Evolutionary conservation across 345 rosid species (phyloP).

Genomic region (Schrenkiella parvula): DNA sequence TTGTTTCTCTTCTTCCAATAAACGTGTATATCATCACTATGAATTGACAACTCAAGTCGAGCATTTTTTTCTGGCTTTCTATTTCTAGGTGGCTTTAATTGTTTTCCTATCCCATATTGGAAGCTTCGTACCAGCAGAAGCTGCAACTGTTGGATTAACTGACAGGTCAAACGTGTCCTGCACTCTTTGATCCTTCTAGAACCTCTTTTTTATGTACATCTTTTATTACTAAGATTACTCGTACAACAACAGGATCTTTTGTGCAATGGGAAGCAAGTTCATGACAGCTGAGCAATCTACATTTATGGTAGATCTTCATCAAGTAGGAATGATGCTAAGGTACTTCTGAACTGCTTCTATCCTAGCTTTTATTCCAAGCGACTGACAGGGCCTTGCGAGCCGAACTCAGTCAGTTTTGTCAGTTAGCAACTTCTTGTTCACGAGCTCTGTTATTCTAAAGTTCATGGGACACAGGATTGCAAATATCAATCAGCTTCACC

Average conservation of each 20-base stretch:
- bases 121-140: conserved; percentile 96
- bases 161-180: conserved; percentile 54
- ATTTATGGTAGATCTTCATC: conserved; percentile 97
- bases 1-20: background rate
- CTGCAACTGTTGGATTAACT: conserved; percentile 91
- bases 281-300: conserved; percentile 93
- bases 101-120: conserved; percentile 96
- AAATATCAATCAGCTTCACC: background rate
- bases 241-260: conserved; percentile 67
- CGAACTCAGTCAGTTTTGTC: background rate
- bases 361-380: background rate
- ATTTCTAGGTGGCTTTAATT: conserved; percentile 82
- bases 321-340: conserved; percentile 98
- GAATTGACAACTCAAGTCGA: background rate
- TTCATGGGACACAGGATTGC: background rate
- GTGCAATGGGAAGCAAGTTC: conserved; percentile 90
- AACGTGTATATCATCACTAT: background rate
- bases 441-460: conserved; percentile 1
- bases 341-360: conserved; percentile 19
- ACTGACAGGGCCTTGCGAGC: background rate
- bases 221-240: conserved; percentile 20
- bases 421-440: conserved; percentile 4
- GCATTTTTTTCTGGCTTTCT: background rate
- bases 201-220: background rate
- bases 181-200: conserved; percentile 20